Percentiles rank a stretch among this genome's conserved stretches.
Evolutionary conservation across 1,284 basidiomycete species (phyloP).

Genomic region (Phylloboletellus chloephorus): DNA sequence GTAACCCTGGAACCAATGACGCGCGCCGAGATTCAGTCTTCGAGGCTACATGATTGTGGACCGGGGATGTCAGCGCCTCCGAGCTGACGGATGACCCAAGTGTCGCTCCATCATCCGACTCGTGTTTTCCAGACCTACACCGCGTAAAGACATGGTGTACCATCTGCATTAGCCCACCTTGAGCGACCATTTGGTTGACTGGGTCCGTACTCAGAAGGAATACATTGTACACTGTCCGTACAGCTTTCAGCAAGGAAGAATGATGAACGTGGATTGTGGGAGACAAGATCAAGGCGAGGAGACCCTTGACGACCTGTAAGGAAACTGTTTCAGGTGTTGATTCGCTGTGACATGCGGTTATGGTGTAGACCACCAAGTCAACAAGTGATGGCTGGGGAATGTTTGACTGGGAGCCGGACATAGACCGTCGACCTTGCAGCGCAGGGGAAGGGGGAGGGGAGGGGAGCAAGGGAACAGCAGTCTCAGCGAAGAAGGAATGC

Average conservation of each 20-base stretch:
- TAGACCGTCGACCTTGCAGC: constrained; percentile 40
- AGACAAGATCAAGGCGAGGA: constrained; percentile 84
- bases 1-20: constrained; percentile 7
- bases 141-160: constrained; percentile 92
- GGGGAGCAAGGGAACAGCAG: constrained; percentile 28
- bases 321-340: constrained; percentile 84
- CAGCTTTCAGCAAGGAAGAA: constrained; percentile 88
- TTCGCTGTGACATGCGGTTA: constrained; percentile 89
- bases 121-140: constrained; percentile 44
- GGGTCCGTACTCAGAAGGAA: constrained; percentile 86
- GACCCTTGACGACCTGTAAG: constrained; percentile 91
- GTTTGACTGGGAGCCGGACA: constrained; percentile 46
- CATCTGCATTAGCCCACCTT: constrained; percentile 95
- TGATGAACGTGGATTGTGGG: constrained; percentile 86
- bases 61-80: constrained; percentile 19
- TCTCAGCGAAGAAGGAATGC: constrained; percentile 85
- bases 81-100: constrained; percentile 23
- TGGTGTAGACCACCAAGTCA: constrained; percentile 88
- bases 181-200: constrained; percentile 93
- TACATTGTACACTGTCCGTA: constrained; percentile 95
- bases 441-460: constrained; percentile 72
- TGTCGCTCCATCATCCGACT: constrained; percentile 21
- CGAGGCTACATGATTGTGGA: constrained; percentile 5
- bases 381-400: constrained; percentile 68
- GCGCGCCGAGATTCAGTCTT: constrained; percentile 13